Conservation (phyloP, 768 basidiomycete species). For the Termitomyces sp. region DNA sequence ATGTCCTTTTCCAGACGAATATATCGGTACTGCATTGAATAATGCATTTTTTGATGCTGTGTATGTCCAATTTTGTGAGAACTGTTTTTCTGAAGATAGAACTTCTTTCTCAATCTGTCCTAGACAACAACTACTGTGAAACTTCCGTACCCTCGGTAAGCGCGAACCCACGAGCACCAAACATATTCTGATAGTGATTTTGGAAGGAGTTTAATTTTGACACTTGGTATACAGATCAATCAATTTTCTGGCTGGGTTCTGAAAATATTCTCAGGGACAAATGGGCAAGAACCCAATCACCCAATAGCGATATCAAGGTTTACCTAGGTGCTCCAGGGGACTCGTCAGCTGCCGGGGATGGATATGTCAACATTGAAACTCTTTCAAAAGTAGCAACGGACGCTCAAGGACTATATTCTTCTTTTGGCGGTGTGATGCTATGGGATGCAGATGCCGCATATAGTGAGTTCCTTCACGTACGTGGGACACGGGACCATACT, state of each 20-base stretch:
- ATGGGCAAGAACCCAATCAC: constrained; percentile 56
- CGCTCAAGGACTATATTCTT: constrained; percentile 46
- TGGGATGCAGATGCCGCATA: constrained; percentile 38
- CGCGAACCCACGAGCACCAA: not conserved
- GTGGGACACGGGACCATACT: not conserved
- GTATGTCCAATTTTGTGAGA: constrained; percentile 64
- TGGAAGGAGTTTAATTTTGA: constrained; percentile 47
- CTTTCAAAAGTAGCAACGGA: constrained; percentile 36
- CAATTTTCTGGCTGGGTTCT: not conserved
- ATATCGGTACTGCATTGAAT: constrained; percentile 54
- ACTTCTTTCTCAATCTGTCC: not conserved
- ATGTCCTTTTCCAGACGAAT: constrained; percentile 67
- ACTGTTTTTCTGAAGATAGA: not conserved
- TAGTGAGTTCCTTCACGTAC: constrained; percentile 29
- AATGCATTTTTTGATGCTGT: constrained; percentile 62
- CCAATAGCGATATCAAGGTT: constrained; percentile 52
- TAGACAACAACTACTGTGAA: constrained; percentile 57
- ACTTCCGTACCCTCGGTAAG: constrained; percentile 30
- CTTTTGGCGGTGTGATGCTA: constrained; percentile 54
- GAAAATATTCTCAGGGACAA: constrained; percentile 31
- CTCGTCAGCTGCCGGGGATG: constrained; percentile 42
- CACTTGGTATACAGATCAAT: constrained; percentile 27
- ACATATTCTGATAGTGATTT: not conserved
- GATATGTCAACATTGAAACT: constrained; percentile 42
- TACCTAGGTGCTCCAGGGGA: constrained; percentile 56